Evolutionary conservation across 805 yeast species (phyloP).

Genomic region (Ogataea parapolymorpha): DNA sequence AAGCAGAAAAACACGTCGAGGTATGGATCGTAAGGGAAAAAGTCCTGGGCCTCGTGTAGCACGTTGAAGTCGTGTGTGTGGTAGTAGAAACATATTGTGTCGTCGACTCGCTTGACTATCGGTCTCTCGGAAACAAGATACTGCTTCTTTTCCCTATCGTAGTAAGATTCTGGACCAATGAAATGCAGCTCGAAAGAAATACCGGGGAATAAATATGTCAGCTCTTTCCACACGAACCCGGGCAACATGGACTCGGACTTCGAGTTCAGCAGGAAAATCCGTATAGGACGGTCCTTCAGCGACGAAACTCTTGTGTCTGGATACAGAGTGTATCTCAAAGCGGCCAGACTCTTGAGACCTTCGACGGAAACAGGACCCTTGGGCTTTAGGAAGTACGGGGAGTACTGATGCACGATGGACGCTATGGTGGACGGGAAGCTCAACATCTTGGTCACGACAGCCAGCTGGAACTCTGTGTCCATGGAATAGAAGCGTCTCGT

Average conservation of each 20-base stretch:
- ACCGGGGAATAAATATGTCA: slow-evolving; percentile 80
- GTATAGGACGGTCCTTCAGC: slow-evolving; percentile 81
- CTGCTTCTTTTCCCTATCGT: slow-evolving; percentile 65
- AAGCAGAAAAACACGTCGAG: slow-evolving; percentile 87
- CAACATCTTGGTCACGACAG: slow-evolving; percentile 91
- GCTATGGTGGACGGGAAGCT: slow-evolving; percentile 92
- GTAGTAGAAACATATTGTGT: slow-evolving; percentile 66
- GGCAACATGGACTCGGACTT: slow-evolving; percentile 93
- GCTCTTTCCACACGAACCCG: slow-evolving; percentile 92
- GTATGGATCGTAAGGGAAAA: slow-evolving; percentile 97
- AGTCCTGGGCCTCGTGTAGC: slow-evolving; percentile 86
- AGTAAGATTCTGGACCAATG: slow-evolving; percentile 89
- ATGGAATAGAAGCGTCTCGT: slow-evolving; percentile 90
- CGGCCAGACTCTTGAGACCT: slow-evolving; percentile 91
- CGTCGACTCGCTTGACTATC: slow-evolving; percentile 70
- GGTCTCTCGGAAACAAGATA: slow-evolving; percentile 59
- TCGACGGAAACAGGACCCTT: slow-evolving; percentile 87
- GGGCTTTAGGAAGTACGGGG: slow-evolving; percentile 80
- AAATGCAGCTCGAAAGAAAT: slow-evolving; percentile 83
- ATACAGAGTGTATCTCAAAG: slow-evolving; percentile 83
- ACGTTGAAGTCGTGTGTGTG: slow-evolving; percentile 93
- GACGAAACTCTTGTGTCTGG: slow-evolving; percentile 60
- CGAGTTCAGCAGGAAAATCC: slow-evolving; percentile 87
- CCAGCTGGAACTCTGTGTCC: slow-evolving; percentile 95
- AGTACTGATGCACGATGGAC: slow-evolving; percentile 73